These are phyloP conservation scores for Corylus heterophylla DNA, from an alignment of 306 rosid species.

Conservation along the genomic window DNA sequence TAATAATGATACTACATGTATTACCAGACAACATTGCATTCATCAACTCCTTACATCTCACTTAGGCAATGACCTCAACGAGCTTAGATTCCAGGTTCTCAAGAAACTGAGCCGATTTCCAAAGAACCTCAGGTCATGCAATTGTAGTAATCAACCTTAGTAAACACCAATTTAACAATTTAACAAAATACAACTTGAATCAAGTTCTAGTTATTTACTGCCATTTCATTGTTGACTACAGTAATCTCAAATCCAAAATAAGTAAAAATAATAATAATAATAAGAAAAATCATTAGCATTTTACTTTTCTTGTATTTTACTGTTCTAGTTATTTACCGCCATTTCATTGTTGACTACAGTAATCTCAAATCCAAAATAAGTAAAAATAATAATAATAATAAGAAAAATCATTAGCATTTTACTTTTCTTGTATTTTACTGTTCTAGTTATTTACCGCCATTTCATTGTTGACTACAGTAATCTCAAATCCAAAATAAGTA, in stretches of 20 bases:
- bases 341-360: neutral
- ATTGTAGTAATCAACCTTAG: neutral
- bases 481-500: neutral
- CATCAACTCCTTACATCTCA: neutral
- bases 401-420: too few relatives aligned
- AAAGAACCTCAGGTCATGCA: constrained; percentile 4
- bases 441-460: neutral
- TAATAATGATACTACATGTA: neutral
- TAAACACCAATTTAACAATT: neutral
- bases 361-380: neutral
- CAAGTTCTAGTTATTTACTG: neutral
- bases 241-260: neutral
- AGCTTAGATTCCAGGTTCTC: neutral
- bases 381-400: neutral
- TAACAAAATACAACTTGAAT: neutral
- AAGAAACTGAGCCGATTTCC: neutral
- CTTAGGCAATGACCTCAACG: neutral
- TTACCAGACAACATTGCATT: neutral
- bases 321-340: neutral
- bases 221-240: neutral
- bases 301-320: too few relatives aligned
- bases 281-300: too few relatives aligned
- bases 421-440: too few relatives aligned
- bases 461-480: neutral
- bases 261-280: neutral